phyloP scores from a whole-genome alignment of 208 protist genomes.

The Trypanosoma cruzi region DNA sequence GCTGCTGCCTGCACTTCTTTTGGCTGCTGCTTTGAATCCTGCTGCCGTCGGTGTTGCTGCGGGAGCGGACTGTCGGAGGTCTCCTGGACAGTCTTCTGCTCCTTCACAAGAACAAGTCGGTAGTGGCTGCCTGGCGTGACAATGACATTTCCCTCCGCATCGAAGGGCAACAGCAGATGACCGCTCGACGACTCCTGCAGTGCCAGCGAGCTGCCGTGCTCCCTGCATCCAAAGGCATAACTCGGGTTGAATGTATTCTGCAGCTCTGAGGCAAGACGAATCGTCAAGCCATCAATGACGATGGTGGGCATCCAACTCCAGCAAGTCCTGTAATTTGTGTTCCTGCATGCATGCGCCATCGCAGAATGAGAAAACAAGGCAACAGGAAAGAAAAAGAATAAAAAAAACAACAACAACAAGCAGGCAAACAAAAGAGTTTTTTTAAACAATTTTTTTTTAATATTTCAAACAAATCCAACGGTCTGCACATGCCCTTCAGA shows the following conservation, averaged over 20 bases:
- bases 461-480: no score
- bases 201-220: slow-evolving; percentile 31
- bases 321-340: neutral
- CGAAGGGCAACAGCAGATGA: slow-evolving; percentile 63
- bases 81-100: slow-evolving; percentile 7
- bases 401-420: no score
- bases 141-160: slow-evolving; percentile 68
- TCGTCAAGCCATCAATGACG: slow-evolving; percentile 50
- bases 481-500: no score
- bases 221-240: slow-evolving; percentile 53
- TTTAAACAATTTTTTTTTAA: no score
- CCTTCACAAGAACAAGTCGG: slow-evolving; percentile 43
- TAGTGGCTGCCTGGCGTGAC: slow-evolving; percentile 64
- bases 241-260: slow-evolving; percentile 74
- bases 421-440: no score
- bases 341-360: neutral
- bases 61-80: neutral
- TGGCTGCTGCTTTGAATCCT: neutral
- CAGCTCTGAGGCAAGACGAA: slow-evolving; percentile 60
- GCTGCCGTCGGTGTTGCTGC: slow-evolving; percentile 14
- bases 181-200: slow-evolving; percentile 47
- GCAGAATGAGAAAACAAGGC: no score
- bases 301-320: slow-evolving; percentile 51
- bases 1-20: neutral
- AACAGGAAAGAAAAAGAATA: neutral